Evolutionary conservation across 1,284 basidiomycete genomes (phyloP), one percentile per base, ranked within the genome.

Genomic region (Cryptococcus sp.): DNA sequence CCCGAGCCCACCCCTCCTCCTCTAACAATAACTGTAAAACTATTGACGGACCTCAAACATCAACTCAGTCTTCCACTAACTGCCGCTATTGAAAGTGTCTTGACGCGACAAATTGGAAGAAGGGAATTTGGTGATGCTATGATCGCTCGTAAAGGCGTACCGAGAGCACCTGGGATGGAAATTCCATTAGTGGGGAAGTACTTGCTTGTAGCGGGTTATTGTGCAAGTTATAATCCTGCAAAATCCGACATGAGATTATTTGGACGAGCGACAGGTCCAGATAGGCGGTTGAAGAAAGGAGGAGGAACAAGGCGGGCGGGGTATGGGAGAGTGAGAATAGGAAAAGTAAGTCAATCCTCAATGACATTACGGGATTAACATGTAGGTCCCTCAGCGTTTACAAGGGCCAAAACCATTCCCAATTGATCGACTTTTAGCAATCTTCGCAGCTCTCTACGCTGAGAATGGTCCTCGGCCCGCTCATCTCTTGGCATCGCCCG

Each of bases 191-290:
- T 86, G 72, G 83, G 83, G 13, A 86, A 86, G 58, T 92, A 85
- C 63, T 78, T 94, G 18, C 75, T 94, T 11, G 72, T 94, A 7
- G 87, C 91, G 0, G 82, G 86, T 0, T 96, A 86, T 69, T 75
- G 93, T 31, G 90, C 90, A 2, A 89, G 87, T 43, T 88, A 86
- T 53, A 96, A 96, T 69, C 91, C 91, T 0, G 72, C 84, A 0
- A 86, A 85, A 63, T 84, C 83, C 5, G 92, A 96, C 69, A 51
- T 89, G 57, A 78, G 86, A 25, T 85, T 92, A 79, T 90, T 92
- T 70, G 86, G 86, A 4, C 57, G 76, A 28, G 69, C 85, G 13
- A 83, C 84, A 0, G 64, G 82, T 28, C 83, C 85, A 50, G 85
- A 85, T 62, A 82, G 84, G 57, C 84, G 83, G 62, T 74, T 81